These are phyloP conservation scores for Allomyces javanicus DNA, from an alignment of 192 early-diverging fungal genomes.

Conservation along the genomic window DNA sequence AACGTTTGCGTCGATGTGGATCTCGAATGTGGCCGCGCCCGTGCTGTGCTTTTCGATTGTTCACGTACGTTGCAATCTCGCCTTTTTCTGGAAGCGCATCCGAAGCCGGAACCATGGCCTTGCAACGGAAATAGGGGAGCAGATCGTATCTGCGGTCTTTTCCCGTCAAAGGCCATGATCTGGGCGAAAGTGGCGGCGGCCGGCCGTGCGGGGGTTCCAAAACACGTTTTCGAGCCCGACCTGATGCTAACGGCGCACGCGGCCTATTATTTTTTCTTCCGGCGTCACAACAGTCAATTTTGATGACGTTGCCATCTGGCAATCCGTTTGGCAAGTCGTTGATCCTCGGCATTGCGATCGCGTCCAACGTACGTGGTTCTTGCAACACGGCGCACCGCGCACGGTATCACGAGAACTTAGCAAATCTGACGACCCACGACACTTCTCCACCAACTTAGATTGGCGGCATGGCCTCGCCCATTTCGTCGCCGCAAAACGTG, in stretches of 20 bases:
- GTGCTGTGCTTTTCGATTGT: conserved; percentile 89
- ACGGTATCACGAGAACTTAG: no score
- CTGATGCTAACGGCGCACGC: neutral
- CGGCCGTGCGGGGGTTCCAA: no score
- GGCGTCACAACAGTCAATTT: neutral
- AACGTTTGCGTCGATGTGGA: conserved; percentile 98
- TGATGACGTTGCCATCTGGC: conserved; percentile 3
- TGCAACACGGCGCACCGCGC: no score
- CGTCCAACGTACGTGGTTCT: conserved; percentile 47
- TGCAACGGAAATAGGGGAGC: neutral
- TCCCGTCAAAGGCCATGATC: neutral
- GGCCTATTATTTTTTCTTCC: conserved; percentile 1
- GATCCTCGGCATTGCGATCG: conserved; percentile 90
- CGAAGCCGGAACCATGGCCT: neutral
- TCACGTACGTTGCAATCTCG: conserved; percentile 21
- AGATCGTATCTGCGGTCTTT: neutral
- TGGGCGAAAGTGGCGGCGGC: no score
- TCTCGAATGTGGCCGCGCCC: conserved; percentile 89
- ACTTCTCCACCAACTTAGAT: neutral
- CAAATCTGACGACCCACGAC: no score
- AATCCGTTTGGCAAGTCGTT: conserved; percentile 66
- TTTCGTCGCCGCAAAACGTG: conserved; percentile 93
- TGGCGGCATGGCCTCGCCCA: conserved; percentile 94
- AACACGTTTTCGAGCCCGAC: neutral
- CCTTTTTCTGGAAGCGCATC: neutral